Evolutionary conservation across 148 eudicot species (phyloP).

Genomic region (Chenopodium berlandieri): DNA sequence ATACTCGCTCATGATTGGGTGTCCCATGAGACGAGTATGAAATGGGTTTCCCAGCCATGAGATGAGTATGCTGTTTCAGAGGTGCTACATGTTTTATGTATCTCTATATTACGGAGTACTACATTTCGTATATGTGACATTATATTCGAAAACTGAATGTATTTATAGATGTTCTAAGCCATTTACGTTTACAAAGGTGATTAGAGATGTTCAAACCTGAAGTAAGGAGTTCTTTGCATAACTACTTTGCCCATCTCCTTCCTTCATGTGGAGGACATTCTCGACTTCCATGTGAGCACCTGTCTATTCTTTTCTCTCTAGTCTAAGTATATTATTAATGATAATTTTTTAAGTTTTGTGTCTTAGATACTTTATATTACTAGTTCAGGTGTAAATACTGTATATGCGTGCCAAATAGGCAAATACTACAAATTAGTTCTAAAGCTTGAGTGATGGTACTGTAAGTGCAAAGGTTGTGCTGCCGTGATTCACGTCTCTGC

Average conservation of each 20-base stretch:
- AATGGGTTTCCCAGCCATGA: too few relatives aligned
- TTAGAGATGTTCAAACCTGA: slow-evolving; percentile 22
- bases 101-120: too few relatives aligned
- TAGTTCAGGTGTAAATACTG: background rate
- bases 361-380: background rate
- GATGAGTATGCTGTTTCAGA: too few relatives aligned
- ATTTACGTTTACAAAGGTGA: too few relatives aligned
- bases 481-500: slow-evolving; percentile 8
- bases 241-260: slow-evolving; percentile 27
- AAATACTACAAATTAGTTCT: background rate
- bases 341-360: background rate
- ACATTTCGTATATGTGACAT: too few relatives aligned
- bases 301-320: background rate
- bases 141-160: background rate
- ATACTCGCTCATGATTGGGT: too few relatives aligned
- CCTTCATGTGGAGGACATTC: slow-evolving; percentile 27
- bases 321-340: background rate
- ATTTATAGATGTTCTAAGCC: too few relatives aligned
- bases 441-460: background rate
- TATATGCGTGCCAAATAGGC: background rate
- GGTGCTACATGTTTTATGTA: too few relatives aligned
- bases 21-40: too few relatives aligned
- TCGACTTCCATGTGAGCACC: slow-evolving; percentile 22
- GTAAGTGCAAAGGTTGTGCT: background rate
- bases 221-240: slow-evolving; percentile 33